Percentiles rank a stretch among this genome's conserved stretches.
Conservation (phyloP, 1,284 basidiomycete species). For the Agaricales sp. region DNA sequence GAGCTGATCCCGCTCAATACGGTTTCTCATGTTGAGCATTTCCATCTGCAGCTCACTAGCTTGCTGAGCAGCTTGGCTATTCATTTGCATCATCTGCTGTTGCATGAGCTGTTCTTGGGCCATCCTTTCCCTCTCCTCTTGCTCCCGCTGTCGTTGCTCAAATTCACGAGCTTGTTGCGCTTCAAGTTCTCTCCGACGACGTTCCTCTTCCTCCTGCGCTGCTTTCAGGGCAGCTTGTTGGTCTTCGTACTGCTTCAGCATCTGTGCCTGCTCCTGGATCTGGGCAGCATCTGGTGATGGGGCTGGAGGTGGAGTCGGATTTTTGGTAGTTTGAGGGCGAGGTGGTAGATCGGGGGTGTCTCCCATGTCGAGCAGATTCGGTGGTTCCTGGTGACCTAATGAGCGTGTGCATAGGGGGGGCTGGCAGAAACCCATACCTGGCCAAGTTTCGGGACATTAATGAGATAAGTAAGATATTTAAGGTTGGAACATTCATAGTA, state of each 20-base stretch:
- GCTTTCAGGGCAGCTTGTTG: conserved; percentile 81
- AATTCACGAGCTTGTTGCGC: conserved; percentile 83
- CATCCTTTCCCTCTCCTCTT: conserved; percentile 81
- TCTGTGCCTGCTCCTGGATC: conserved; percentile 87
- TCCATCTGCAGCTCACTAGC: conserved; percentile 82
- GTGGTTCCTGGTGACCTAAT: conserved; percentile 62
- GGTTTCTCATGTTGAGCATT: conserved; percentile 87
- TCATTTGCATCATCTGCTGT: conserved; percentile 71
- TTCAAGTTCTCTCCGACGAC: conserved; percentile 67
- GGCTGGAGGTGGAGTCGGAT: conserved; percentile 51
- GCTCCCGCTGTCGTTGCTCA: conserved; percentile 81
- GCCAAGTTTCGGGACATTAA: conserved; percentile 93
- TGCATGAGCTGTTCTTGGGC: conserved; percentile 84
- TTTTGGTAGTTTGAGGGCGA: conserved; percentile 63
- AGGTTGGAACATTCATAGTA: conserved; percentile 98
- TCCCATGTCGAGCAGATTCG: conserved; percentile 80
- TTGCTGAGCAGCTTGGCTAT: conserved; percentile 59
- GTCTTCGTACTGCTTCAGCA: conserved; percentile 96
- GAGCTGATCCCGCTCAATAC: conserved; percentile 97
- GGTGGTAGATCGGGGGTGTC: conserved; percentile 82
- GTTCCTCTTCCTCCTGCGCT: conserved; percentile 79
- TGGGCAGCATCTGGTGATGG: conserved; percentile 69
- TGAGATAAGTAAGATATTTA: conserved; percentile 90
- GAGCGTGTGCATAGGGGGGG: conserved; percentile 1
- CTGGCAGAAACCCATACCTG: conserved; percentile 41